A percentile compares a stretch with the other conserved stretches of the same genome.
These are phyloP conservation scores for Tetraselmis striata DNA, from an alignment of 139 green algal genomes.

Conservation along the genomic window DNA sequence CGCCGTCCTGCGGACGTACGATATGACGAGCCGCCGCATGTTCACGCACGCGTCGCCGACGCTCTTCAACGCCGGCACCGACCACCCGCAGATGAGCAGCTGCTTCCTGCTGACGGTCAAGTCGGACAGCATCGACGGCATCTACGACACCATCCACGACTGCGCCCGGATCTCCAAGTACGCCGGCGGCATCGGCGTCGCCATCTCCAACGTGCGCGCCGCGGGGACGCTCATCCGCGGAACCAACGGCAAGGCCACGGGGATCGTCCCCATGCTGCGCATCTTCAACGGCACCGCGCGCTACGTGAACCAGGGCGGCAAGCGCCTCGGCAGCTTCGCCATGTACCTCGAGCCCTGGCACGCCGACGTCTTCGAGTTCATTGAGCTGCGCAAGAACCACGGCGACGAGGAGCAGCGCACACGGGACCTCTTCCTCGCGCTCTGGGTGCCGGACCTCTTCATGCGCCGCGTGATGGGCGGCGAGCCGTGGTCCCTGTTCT, in stretches of 20 bases:
- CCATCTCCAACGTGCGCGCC: slow-evolving; percentile 92
- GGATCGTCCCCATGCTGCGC: slow-evolving; percentile 97
- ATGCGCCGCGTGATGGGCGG: slow-evolving; percentile 78
- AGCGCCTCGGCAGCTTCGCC: slow-evolving; percentile 70
- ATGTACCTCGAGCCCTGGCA: slow-evolving; percentile 99
- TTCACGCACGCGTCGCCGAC: slow-evolving; percentile 98
- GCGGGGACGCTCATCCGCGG: slow-evolving; percentile 93
- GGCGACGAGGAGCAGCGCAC: slow-evolving; percentile 89
- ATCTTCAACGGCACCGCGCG: slow-evolving; percentile 99
- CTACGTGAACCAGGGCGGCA: slow-evolving; percentile 88
- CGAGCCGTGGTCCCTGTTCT: slow-evolving; percentile 91
- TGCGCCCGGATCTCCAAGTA: slow-evolving; percentile 95
- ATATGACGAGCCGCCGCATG: slow-evolving; percentile 84
- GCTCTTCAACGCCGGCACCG: slow-evolving; percentile 97
- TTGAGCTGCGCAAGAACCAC: slow-evolving; percentile 98
- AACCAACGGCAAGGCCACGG: slow-evolving; percentile 96
- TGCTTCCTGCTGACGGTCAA: slow-evolving; percentile 98
- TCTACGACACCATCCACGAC: slow-evolving; percentile 99
- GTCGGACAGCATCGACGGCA: slow-evolving; percentile 91
- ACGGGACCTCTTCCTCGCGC: slow-evolving; percentile 95
- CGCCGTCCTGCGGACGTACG: slow-evolving; percentile 74
- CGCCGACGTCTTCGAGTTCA: slow-evolving; percentile 93
- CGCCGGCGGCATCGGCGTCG: slow-evolving; percentile 91
- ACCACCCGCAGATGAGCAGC: slow-evolving; percentile 80
- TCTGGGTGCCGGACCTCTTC: slow-evolving; percentile 98